Evolutionary conservation across 2,329 filamentous ascomycete species (phyloP), one percentile per base, ranked within the genome.

Genomic region (Neopestalotiopsis sp.): DNA sequence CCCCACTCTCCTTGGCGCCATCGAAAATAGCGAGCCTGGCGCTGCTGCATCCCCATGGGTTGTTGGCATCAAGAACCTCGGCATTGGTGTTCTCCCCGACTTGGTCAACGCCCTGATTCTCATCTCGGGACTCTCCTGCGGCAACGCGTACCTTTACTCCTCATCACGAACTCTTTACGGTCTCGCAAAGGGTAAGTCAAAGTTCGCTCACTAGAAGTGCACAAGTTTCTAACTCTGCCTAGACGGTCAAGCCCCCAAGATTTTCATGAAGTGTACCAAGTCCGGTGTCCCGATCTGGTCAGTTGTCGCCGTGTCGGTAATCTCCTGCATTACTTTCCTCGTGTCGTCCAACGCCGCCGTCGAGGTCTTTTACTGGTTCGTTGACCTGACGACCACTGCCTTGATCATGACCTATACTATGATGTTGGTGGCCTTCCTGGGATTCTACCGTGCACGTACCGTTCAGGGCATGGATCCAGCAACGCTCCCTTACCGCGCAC

Each of bases 21-120:
- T 90, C 72, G 77, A 81, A n/a, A 81, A 82, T 5, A 83, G 82
- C 66, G 82, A 84, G 61, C 85, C 87, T 1, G 77, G 77, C 34
- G 75, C 77, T 12, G 89, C 88, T 69, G 87, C 86, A 2, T 87
- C 85, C n/a, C 78, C 86, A 65, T 83, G 82, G 74, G 84, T 86
- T 24, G 77, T 86, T 24, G 86, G 87, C 12, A 89, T 89, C 85
- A 82, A 85, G 71, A 81, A 86, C 28, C 78, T 89, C 3, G 78
- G 82, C 6, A 88, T 90, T 69, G 76, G 76, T 0, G 77, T 85
- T 3, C 77, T 90, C 1, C 87, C 88, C 4, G 80, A 88, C 71
- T 85, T 90, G 58, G 86, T 90, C 76, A 90, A 90, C 74, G 86
- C 86, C 7, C 71, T 74, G 34, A 77, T 77, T 38, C 40, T 76